Conservation (phyloP, 306 rosid genomes). For the Crotalaria pallida region DNA sequence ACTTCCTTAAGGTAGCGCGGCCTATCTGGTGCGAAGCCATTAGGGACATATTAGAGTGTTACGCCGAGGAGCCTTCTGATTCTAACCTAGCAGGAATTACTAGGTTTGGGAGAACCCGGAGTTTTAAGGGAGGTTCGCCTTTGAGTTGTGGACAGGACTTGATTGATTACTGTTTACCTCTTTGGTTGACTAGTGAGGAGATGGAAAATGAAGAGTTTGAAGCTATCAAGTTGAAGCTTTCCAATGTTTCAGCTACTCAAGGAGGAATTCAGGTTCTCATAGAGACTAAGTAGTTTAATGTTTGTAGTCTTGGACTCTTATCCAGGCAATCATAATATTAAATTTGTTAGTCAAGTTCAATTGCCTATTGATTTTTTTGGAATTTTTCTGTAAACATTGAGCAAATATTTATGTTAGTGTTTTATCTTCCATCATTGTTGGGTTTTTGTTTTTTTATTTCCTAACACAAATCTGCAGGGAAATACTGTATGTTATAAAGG, state of each 20-base stretch:
- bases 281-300: conserved; percentile 27
- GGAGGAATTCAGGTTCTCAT: conserved; percentile 46
- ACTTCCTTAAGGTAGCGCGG: conserved; percentile 73
- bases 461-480: neutral
- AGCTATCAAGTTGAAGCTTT: conserved; percentile 61
- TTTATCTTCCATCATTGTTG: neutral
- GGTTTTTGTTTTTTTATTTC: neutral
- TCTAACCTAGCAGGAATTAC: conserved; percentile 55
- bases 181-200: conserved; percentile 80
- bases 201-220: conserved; percentile 66
- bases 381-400: neutral
- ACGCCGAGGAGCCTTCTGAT: conserved; percentile 78
- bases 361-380: conserved; percentile 17
- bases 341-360: conserved; percentile 18
- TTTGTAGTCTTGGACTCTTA: neutral
- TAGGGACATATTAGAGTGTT: conserved; percentile 48
- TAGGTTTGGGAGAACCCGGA: conserved; percentile 52
- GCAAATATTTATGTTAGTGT: conserved; percentile 7
- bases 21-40: conserved; percentile 88
- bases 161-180: conserved; percentile 66
- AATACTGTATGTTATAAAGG: neutral
- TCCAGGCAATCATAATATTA: conserved; percentile 16
- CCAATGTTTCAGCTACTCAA: conserved; percentile 42
- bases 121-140: conserved; percentile 47
- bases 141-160: conserved; percentile 50